Conservation (phyloP, 306 rosid genomes). For the Mucuna pruriens region DNA sequence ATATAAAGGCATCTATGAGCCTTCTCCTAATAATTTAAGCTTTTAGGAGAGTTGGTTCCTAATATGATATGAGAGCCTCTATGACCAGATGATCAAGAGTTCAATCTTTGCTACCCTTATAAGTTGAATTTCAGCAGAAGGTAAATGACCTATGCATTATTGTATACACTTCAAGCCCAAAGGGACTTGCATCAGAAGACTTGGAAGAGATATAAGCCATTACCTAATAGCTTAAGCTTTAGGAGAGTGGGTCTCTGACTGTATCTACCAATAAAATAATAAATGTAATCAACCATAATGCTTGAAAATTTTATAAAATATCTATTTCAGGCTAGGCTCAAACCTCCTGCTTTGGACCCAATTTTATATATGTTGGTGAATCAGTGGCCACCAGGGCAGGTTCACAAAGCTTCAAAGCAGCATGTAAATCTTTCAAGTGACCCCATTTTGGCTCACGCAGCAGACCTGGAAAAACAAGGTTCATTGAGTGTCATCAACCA, state of each 20-base stretch:
- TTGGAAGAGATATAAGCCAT: neutral
- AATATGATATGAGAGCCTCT: neutral
- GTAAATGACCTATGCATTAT: neutral
- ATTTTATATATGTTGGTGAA: conserved; percentile 71
- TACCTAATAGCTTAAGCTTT: conserved; percentile 3
- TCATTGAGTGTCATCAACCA: conserved; percentile 19
- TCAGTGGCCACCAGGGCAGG: conserved; percentile 86
- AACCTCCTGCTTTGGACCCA: conserved; percentile 98
- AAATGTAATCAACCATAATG: conserved; percentile 19
- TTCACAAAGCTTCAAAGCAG: conserved; percentile 93
- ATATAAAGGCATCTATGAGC: neutral
- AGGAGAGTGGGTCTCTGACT: neutral
- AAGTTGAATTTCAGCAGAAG: conserved; percentile 6
- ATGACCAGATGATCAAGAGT: neutral
- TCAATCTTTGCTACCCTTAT: neutral
- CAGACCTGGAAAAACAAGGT: conserved; percentile 63
- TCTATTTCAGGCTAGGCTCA: conserved; percentile 39
- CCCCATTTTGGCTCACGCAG: conserved; percentile 96
- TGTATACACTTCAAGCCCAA: neutral
- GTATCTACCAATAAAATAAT: neutral
- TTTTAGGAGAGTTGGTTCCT: neutral
- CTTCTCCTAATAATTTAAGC: neutral
- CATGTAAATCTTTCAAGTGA: conserved; percentile 92
- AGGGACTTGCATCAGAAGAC: neutral
- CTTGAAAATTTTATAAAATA: conserved; percentile 5